A percentile compares a stretch with the other conserved stretches of the same genome.
These are phyloP conservation scores for Metschnikowia anglica DNA, from an alignment of 805 yeast genomes.

Conservation along the genomic window DNA sequence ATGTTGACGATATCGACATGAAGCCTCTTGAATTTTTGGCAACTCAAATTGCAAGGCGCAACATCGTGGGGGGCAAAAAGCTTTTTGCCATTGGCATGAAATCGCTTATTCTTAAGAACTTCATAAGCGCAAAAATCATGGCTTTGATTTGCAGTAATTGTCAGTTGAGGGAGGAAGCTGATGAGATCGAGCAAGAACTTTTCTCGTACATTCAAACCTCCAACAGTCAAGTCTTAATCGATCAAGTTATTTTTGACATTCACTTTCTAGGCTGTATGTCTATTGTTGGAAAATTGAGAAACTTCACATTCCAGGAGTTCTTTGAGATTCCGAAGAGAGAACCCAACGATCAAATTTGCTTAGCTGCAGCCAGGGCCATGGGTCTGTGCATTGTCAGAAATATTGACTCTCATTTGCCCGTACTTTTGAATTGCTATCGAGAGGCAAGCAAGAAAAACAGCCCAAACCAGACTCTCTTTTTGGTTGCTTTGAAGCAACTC, in stretches of 20 bases:
- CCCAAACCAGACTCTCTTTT: slow-evolving; percentile 15
- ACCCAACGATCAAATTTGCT: slow-evolving; percentile 37
- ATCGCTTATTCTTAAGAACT: slow-evolving; percentile 21
- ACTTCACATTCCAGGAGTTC: slow-evolving; percentile 37
- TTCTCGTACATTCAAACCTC: slow-evolving; percentile 28
- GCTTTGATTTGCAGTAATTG: slow-evolving; percentile 29
- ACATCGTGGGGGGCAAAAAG: slow-evolving; percentile 5
- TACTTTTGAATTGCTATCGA: slow-evolving; percentile 29
- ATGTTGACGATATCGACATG: slow-evolving; percentile 21
- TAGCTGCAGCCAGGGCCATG: slow-evolving; percentile 52
- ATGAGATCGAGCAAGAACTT: slow-evolving; percentile 30
- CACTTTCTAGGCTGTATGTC: slow-evolving; percentile 53
- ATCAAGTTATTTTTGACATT: slow-evolving; percentile 32
- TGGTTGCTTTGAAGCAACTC: slow-evolving; percentile 25
- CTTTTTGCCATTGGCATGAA: slow-evolving; percentile 10
- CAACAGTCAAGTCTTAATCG: slow-evolving; percentile 3
- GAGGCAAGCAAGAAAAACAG: slow-evolving; percentile 8
- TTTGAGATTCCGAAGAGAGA: slow-evolving; percentile 27
- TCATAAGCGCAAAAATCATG: slow-evolving; percentile 32
- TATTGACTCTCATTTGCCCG: slow-evolving; percentile 36
- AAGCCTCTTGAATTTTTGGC: slow-evolving; percentile 20
- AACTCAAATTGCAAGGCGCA: slow-evolving; percentile 10
- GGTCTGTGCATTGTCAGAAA: slow-evolving; percentile 49
- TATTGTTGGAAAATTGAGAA: slow-evolving; percentile 4
- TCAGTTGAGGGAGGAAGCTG: slow-evolving; percentile 21